Percentiles rank a stretch among this genome's conserved stretches.
Evolutionary conservation across 2,329 filamentous ascomycete genomes (phyloP).

Genomic region (Colletotrichum agaves): DNA sequence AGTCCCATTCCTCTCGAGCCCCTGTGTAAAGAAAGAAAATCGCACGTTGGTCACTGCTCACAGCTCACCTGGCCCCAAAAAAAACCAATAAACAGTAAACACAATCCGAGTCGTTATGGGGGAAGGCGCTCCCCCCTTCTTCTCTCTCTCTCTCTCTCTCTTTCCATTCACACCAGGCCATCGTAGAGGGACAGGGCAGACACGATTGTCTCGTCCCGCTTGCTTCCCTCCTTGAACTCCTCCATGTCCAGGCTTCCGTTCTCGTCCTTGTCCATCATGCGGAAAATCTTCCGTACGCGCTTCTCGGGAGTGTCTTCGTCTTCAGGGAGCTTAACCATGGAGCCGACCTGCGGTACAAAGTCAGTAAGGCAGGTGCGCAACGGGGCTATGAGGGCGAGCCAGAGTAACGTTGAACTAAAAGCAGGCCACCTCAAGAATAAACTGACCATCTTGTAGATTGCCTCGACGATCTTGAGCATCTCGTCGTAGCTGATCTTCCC

Average conservation of each 20-base stretch:
- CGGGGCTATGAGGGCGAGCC: too few relatives aligned
- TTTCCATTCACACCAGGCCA: conserved; percentile 76
- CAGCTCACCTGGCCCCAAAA: conserved; percentile 27
- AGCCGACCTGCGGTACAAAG: conserved; percentile 76
- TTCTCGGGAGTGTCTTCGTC: conserved; percentile 99
- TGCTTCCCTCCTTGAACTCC: conserved; percentile 99
- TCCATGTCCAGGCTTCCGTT: conserved; percentile 97
- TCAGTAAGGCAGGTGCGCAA: not conserved
- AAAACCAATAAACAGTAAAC: conserved; percentile 10
- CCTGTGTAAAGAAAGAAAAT: conserved; percentile 21
- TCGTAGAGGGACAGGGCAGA: conserved; percentile 97
- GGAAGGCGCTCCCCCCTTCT: not conserved
- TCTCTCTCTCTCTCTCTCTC: too few relatives aligned
- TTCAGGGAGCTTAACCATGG: conserved; percentile 98
- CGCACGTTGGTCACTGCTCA: conserved; percentile 25
- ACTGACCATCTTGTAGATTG: conserved; percentile 98
- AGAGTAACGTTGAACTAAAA: too few relatives aligned
- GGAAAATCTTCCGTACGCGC: conserved; percentile 96
- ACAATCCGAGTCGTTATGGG: conserved; percentile 2
- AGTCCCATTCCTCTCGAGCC: conserved; percentile 29
- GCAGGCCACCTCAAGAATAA: not conserved
- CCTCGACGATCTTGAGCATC: conserved; percentile 98
- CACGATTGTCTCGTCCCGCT: conserved; percentile 98
- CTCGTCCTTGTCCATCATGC: conserved; percentile 99
- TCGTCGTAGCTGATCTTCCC: conserved; percentile 99